These are phyloP conservation scores for Capsicum rhomboideum DNA, from an alignment of 257 asterid genomes.

Conservation along the genomic window DNA sequence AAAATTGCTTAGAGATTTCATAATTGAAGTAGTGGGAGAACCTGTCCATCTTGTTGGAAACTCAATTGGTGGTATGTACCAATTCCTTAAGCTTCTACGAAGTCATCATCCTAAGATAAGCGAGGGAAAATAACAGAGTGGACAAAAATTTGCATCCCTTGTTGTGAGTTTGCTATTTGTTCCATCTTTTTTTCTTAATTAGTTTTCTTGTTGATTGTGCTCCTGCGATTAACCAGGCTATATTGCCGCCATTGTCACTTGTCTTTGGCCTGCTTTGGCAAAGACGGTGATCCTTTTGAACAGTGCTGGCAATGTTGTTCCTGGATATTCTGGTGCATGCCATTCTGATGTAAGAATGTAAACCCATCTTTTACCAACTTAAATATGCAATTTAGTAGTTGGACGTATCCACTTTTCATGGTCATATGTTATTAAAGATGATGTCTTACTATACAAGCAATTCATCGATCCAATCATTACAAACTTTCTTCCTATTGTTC, in stretches of 20 bases:
- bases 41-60: slow-evolving; percentile 91
- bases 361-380: neutral
- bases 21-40: slow-evolving; percentile 70
- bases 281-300: slow-evolving; percentile 76
- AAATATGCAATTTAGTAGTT: neutral
- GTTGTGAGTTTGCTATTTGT: neutral
- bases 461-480: neutral
- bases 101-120: neutral
- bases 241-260: slow-evolving; percentile 57
- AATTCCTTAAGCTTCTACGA: neutral
- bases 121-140: neutral
- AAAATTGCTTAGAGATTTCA: slow-evolving; percentile 72
- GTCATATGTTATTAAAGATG: neutral
- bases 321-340: slow-evolving; percentile 39
- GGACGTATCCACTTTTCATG: neutral
- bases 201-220: neutral
- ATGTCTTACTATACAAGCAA: neutral
- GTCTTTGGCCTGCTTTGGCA: slow-evolving; percentile 69
- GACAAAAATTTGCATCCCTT: neutral
- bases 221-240: slow-evolving; percentile 49
- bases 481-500: neutral
- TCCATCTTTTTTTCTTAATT: neutral
- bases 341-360: slow-evolving; percentile 48
- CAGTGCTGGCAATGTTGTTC: slow-evolving; percentile 62
- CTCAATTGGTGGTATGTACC: slow-evolving; percentile 80